Evolutionary conservation across 1,139 yeast species (phyloP), one percentile per base, ranked within the genome.

Genomic region (Pichia sp.): DNA sequence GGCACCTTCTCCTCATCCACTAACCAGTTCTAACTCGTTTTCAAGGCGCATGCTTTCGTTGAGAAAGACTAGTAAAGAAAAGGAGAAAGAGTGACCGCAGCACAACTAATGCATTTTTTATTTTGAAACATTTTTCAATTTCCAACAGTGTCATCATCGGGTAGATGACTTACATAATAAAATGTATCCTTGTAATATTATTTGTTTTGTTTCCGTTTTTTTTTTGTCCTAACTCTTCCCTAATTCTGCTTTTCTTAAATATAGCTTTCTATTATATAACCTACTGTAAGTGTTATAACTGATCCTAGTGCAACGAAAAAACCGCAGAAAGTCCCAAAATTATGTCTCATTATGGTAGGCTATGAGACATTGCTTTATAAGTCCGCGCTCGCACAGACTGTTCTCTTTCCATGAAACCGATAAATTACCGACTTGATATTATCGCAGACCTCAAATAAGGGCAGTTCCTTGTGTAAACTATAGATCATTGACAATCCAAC

Each of bases 1-100:
- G 23, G 50, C 51, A 23, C 26, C 26, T 23, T 55, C 54, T 11
- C 50, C 54, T 8, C 56, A 58, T 2, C 44, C 59, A 11, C 50
- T 61, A 23, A 46, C 57, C 11, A 57, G 55, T 4, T 57, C 63
- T 32, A 61, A 62, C 13, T 61, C 67, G 3, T 60, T 64, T 49
- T 68, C 67, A 6, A 60, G 64, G 50, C 55, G 68, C 13, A 63
- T 66, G 31, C 48, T 63, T 52, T 65, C 69, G 4, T 45, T 66
- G 10, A 58, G 68, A 54, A 62, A 64, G 41, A 54, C 50, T n/a
- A 51, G 57, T 36, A 62, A 58, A 50, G 64, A 31, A 15, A 30
- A 45, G 36, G 34, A 59, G 8, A 49, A 50, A 38, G 48, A 49
- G n/a, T 15, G 19, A 13, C 13, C 11, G 5, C 3, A 23, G n/a